Conservation (phyloP, 352 stramenopile genomes). For the Globisporangium mamillatum region DNA sequence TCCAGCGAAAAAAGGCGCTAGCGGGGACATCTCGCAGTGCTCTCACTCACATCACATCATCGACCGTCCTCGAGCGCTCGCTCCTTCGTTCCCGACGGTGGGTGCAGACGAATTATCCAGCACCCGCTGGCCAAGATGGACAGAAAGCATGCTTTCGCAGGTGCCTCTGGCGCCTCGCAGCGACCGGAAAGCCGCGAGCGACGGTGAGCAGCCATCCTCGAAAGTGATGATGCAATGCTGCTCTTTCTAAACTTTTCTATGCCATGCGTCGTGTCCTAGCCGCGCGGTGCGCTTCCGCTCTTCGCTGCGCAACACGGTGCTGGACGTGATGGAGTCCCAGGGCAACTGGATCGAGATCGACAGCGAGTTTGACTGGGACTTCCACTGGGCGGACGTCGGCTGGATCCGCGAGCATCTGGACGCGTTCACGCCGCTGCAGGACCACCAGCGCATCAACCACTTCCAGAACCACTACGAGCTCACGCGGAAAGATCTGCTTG, state of each 20-base stretch:
- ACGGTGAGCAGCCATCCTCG: not conserved
- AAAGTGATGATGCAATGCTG: not conserved
- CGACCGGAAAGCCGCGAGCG: constrained; percentile 14
- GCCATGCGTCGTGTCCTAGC: not conserved
- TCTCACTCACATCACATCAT: not conserved
- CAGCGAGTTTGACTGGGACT: constrained; percentile 72
- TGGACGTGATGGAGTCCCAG: constrained; percentile 63
- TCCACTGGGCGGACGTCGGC: constrained; percentile 82
- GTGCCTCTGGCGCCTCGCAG: not conserved
- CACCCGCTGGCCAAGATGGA: constrained; percentile 7
- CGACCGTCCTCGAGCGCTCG: not conserved
- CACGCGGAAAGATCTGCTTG: constrained; percentile 85
- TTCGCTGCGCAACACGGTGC: constrained; percentile 74
- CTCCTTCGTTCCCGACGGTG: not conserved
- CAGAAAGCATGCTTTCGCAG: not conserved
- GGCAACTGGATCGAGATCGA: constrained; percentile 73
- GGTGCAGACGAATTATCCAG: not conserved
- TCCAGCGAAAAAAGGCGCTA: not conserved
- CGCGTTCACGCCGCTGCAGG: constrained; percentile 55
- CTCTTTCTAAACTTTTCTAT: not conserved
- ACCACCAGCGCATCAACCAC: constrained; percentile 86
- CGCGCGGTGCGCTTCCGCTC: constrained; percentile 51
- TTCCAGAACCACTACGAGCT: constrained; percentile 94
- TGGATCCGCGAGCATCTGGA: constrained; percentile 83
- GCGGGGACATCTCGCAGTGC: not conserved